A percentile compares a stretch with the other conserved stretches of the same genome.
Conservation (phyloP, 768 basidiomycete species). For the Tephrocybe sp. region DNA sequence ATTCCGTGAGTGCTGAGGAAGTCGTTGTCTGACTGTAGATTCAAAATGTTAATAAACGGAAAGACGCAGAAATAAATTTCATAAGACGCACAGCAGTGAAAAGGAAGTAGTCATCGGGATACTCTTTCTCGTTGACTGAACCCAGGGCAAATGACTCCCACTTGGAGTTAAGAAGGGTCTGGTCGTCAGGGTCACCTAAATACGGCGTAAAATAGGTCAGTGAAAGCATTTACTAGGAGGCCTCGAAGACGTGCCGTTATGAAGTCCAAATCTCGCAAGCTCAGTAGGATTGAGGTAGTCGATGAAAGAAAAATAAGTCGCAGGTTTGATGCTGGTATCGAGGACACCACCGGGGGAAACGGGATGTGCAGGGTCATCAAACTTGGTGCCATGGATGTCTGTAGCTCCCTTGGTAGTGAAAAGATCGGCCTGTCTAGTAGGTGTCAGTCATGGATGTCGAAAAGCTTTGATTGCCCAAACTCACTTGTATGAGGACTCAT, state of each 20-base stretch:
- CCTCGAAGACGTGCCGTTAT: slow-evolving; percentile 39
- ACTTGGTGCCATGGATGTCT: slow-evolving; percentile 56
- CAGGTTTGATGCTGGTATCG: slow-evolving; percentile 46
- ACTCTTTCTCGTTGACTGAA: slow-evolving; percentile 10
- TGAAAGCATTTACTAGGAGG: neutral
- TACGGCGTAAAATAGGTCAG: neutral
- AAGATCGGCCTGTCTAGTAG: slow-evolving; percentile 57
- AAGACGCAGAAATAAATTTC: neutral
- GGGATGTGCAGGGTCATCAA: slow-evolving; percentile 52
- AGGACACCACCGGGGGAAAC: slow-evolving; percentile 51
- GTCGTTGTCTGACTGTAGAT: slow-evolving; percentile 56
- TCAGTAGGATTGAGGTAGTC: slow-evolving; percentile 51
- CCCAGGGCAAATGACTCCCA: slow-evolving; percentile 66
- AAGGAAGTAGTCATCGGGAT: slow-evolving; percentile 18
- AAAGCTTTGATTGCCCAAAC: neutral
- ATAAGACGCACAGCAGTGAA: slow-evolving; percentile 15
- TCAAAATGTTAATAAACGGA: neutral
- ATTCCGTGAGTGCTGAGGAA: slow-evolving; percentile 54
- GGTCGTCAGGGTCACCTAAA: slow-evolving; percentile 46
- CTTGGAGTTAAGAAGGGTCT: slow-evolving; percentile 57
- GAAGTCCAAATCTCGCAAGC: slow-evolving; percentile 60
- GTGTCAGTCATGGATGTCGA: neutral
- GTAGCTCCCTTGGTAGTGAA: slow-evolving; percentile 58
- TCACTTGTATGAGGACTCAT: slow-evolving; percentile 54
- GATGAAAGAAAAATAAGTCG: slow-evolving; percentile 56